phyloP scores from a whole-genome alignment of 257 asterid species.

The Thymus quinquecostatus region DNA sequence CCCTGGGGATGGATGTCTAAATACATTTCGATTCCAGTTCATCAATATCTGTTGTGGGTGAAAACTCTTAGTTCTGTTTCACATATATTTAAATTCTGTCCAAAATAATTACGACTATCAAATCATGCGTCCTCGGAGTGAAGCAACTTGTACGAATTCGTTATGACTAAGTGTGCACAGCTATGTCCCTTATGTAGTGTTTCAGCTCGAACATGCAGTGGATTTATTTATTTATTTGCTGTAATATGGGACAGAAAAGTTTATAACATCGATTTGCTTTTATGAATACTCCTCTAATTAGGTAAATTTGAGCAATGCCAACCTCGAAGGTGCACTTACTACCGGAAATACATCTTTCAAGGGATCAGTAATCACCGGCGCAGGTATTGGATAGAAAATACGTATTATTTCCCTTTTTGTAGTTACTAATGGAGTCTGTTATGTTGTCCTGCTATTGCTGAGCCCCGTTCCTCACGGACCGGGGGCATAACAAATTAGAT shows the following conservation, averaged over 20 bases:
- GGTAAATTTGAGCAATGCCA: slow-evolving; percentile 91
- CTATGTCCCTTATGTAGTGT: not conserved
- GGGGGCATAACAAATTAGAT: not conserved
- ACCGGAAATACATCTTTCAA: slow-evolving; percentile 93
- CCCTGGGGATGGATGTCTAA: not conserved
- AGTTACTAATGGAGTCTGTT: not conserved
- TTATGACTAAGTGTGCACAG: not conserved
- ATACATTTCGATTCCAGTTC: not conserved
- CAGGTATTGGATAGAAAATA: slow-evolving; percentile 53
- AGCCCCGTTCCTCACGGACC: not conserved
- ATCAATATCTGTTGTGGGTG: not conserved
- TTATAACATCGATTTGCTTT: no score
- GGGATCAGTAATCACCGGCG: slow-evolving; percentile 82
- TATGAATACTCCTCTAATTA: slow-evolving; percentile 14
- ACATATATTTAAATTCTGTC: not conserved
- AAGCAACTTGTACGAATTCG: not conserved
- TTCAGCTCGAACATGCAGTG: not conserved
- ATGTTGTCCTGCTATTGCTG: not conserved
- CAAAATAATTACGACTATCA: not conserved
- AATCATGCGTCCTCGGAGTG: not conserved
- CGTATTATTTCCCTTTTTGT: not conserved
- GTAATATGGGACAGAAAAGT: no score
- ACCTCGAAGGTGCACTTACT: slow-evolving; percentile 91
- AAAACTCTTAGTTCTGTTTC: not conserved
- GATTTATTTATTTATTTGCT: not conserved